These are phyloP conservation scores for Dipodascus albidus DNA, from an alignment of 805 yeast species.

Conservation along the genomic window DNA sequence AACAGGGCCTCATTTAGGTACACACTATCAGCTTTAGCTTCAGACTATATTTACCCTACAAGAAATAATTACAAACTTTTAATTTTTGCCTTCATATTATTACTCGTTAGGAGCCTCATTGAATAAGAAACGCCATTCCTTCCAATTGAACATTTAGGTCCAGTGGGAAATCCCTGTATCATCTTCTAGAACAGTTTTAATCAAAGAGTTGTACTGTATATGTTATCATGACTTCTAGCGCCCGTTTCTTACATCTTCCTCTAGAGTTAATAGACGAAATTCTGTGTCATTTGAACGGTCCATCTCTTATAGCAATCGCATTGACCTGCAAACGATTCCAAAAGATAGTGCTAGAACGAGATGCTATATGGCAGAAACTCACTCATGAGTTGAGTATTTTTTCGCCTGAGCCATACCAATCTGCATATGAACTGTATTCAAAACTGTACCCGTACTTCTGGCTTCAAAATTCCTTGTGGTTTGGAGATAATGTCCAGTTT, in stretches of 20 bases:
- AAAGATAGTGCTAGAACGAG: conserved; percentile 7
- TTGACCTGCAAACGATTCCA: conserved; percentile 12
- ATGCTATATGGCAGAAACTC: conserved; percentile 13
- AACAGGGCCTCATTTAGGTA: neutral
- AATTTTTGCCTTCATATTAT: neutral
- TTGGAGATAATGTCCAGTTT: conserved; percentile 16
- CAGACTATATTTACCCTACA: neutral
- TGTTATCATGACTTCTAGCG: neutral
- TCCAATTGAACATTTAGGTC: too few species aligned
- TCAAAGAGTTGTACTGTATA: too few species aligned
- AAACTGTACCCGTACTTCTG: conserved; percentile 14
- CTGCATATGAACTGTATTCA: conserved; percentile 10
- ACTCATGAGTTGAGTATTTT: conserved; percentile 7
- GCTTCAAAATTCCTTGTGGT: conserved; percentile 20
- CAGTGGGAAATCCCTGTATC: too few species aligned
- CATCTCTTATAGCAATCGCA: conserved; percentile 9
- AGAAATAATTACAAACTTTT: neutral
- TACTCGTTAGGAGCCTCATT: too few species aligned
- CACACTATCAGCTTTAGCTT: neutral
- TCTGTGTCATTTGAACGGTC: conserved; percentile 9
- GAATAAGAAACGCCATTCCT: too few species aligned
- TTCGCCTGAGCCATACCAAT: conserved; percentile 11
- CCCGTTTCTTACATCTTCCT: conserved; percentile 10
- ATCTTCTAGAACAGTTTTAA: too few species aligned
- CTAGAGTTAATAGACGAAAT: conserved; percentile 12